Evolutionary conservation across 441 rosid species (phyloP).

Genomic region (Arabidopsis hybrid): DNA sequence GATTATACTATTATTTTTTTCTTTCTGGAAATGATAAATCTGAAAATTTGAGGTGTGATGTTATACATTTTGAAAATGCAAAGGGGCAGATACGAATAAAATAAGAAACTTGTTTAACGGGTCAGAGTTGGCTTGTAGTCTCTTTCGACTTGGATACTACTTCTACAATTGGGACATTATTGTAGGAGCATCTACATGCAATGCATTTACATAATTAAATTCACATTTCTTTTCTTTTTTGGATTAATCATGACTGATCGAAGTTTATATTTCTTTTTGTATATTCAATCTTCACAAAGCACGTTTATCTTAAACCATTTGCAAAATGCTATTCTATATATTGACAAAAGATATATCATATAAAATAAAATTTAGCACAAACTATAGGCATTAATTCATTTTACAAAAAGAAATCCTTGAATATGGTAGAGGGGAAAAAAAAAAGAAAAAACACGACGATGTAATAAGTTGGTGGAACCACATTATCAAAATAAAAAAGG

Average conservation of each 20-base stretch:
- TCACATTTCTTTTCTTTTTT: neutral
- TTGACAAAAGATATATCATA: neutral
- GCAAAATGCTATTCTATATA: neutral
- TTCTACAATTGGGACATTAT: conserved; percentile 37
- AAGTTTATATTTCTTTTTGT: neutral
- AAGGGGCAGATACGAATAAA: neutral
- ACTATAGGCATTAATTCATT: neutral
- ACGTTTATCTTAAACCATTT: neutral
- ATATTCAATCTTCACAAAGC: neutral
- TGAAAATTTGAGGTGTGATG: conserved; percentile 7
- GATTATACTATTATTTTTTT: too few species aligned
- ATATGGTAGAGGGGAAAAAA: neutral
- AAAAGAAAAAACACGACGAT: conserved; percentile 3
- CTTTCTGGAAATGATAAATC: neutral
- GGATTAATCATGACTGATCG: neutral
- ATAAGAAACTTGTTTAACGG: neutral
- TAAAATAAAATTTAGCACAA: neutral
- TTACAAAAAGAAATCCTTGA: neutral
- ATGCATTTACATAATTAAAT: neutral
- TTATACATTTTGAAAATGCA: conserved; percentile 1
- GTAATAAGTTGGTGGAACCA: conserved; percentile 39
- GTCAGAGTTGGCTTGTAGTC: conserved; percentile 43
- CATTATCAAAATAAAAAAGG: neutral
- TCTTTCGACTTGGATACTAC: conserved; percentile 42
- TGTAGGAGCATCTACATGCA: conserved; percentile 21